These are phyloP conservation scores for Cutaneotrichosporon sp. DNA, from an alignment of 1,284 basidiomycete species.

Conservation along the genomic window DNA sequence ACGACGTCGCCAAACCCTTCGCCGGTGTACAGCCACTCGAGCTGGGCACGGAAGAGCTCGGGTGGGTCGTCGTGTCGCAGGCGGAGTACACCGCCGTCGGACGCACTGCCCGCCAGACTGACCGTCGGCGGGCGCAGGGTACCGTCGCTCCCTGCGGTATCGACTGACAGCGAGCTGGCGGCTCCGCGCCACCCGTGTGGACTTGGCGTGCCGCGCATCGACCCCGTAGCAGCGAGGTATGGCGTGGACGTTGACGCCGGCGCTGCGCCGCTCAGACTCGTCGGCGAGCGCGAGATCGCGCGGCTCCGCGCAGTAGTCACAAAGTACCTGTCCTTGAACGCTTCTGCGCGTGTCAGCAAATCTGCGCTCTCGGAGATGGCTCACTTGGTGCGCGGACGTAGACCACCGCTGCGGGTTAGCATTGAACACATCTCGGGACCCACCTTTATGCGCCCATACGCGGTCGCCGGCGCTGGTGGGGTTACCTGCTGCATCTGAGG, in stretches of 20 bases:
- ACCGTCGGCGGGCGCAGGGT: slow-evolving; percentile 27
- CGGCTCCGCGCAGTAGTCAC: slow-evolving; percentile 10
- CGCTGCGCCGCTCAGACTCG: slow-evolving; percentile 12
- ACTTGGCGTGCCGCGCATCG: slow-evolving; percentile 14
- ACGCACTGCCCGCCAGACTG: slow-evolving; percentile 4
- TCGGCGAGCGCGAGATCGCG: slow-evolving; percentile 43
- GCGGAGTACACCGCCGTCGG: slow-evolving; percentile 45
- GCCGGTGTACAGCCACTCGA: slow-evolving; percentile 56
- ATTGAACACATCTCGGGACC: neutral
- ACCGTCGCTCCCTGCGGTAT: slow-evolving; percentile 21
- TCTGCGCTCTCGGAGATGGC: neutral
- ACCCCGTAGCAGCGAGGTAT: slow-evolving; percentile 8
- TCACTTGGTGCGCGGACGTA: slow-evolving; percentile 76
- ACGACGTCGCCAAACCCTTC: slow-evolving; percentile 75
- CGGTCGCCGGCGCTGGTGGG: slow-evolving; percentile 52
- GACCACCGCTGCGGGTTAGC: slow-evolving; percentile 63
- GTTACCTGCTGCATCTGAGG: slow-evolving; percentile 21
- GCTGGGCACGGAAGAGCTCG: slow-evolving; percentile 71
- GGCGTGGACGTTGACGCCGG: slow-evolving; percentile 5
- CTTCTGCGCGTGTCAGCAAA: slow-evolving; percentile 34
- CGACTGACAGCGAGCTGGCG: slow-evolving; percentile 23
- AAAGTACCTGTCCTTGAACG: slow-evolving; percentile 78
- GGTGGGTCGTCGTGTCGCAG: slow-evolving; percentile 66
- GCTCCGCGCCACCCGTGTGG: slow-evolving; percentile 1
- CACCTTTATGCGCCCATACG: slow-evolving; percentile 47